Evolutionary conservation across 176 grass and related monocot species (phyloP), one percentile per base, ranked within the genome.

Genomic region (Oryza glaberrima): DNA sequence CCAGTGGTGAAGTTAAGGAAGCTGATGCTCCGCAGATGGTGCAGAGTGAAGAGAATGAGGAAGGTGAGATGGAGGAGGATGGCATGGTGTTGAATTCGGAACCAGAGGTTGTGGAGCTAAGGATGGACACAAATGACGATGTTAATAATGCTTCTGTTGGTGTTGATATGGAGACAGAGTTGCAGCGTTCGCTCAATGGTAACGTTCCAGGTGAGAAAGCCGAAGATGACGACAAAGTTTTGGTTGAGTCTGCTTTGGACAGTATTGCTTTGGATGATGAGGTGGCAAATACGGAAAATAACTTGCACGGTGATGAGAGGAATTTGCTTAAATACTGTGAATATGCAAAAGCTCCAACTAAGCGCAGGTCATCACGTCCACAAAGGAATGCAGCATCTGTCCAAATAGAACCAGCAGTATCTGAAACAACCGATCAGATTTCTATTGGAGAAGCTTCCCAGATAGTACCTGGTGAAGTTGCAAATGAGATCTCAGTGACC

Each of bases 281-380:
- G 35, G 63, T 11, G 9, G n/a, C 68, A 30, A 73, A 74, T 87
- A 67, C 51, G 30, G 84, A 87, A 71, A 75, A 75, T 70, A 69
- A 32, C 47, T 74, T 79, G 65, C 72, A 28, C 41, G 80, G 56
- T 15, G 81, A 71, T 70, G 41, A 48, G 75, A 76, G 68, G 20
- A 86, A 72, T 83, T 76, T 95, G 77, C 68, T 95, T 72, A 73
- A 83, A 51, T 82, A 82, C 20, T 88, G 88, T 90, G 88, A 67
- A 35, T 89, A 92, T 85, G 75, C 67, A 25, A 94, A 88, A 80
- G 81, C 88, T 6, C 93, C 93, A 30, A 98, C 81, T 4, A 93
- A 84, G 73, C 87, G 77, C 13, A 84, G 93, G 73, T 93, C 93
- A 72, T 26, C 85, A 38, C 51, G 87, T 65, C 36, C 68, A 61